Evolutionary conservation across 1,139 yeast species (phyloP), one percentile per base, ranked within the genome.

Genomic region (Torulaspora globosa): DNA sequence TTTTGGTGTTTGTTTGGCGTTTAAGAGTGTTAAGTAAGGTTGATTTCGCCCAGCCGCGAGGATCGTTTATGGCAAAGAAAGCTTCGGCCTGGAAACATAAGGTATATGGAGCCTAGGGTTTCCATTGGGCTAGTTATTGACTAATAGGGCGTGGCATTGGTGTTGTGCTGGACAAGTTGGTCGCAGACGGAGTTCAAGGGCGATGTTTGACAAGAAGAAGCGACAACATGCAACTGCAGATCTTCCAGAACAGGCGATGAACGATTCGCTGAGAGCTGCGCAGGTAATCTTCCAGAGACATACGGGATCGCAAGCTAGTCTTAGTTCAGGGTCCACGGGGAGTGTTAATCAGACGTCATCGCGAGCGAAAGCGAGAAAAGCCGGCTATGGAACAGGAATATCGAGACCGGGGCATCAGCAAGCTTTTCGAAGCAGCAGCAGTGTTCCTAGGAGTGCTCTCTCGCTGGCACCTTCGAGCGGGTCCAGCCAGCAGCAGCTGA

Each of bases 221-320:
- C 28, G 23, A 21, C 40, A 48, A 40, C 36, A 39, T 11, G 41
- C 44, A 12, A 46, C 35, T 40, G 38, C 47, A 36, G 50, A 44
- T 23, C 41, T 39, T 18, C 39, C 51, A 15, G 51, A 47, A 29
- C 44, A 43, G 29, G 46, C 50, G 10, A 47, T 45, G 46, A 46
- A 35, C 14, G 54, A 53, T 29, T 53, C 57, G 2, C 38, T 53
- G 35, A 47, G 47, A 29, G 57, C 57, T 24, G 57, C 57, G 2
- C 54, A 52, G 24, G 48, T 51, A 9, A 53, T 53, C 21, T 53
- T 53, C 30, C 53, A 52, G 24, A 51, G 49, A 27, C 57, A 53
- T 39, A 32, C 51, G 14, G 49, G 38, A 7, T 37, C 45, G n/a
- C 44, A 43, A 14, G 18, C 41, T 5, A 45, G 31, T 19, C 11